Percentiles rank a stretch among this genome's conserved stretches.
phyloP scores from a whole-genome alignment of 75 land plant species.

The Cryptomeria japonica region DNA sequence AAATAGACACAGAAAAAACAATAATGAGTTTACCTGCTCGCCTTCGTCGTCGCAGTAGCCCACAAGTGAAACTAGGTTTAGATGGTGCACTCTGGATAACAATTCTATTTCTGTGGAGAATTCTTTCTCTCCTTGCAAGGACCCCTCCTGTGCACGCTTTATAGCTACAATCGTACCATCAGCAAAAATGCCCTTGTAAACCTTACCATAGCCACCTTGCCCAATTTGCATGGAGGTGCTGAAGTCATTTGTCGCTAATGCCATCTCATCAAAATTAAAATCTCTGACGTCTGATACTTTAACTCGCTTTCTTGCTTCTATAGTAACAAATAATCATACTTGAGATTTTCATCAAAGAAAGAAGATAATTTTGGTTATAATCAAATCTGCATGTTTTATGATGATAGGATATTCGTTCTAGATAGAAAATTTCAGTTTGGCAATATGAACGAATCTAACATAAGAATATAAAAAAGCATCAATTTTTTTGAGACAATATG shows the following conservation, averaged over 20 bases:
- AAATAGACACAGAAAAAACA: conserved; percentile 1
- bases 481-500: background rate
- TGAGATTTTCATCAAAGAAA: background rate
- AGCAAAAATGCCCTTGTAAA: conserved; percentile 6
- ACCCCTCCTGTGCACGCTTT: conserved; percentile 31
- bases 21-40: conserved; percentile 49
- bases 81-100: conserved; percentile 38
- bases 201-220: conserved; percentile 73
- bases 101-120: conserved; percentile 63
- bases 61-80: too few species aligned
- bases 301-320: conserved; percentile 36
- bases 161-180: too few species aligned
- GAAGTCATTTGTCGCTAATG: conserved; percentile 50
- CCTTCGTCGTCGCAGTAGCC: conserved; percentile 47
- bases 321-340: conserved; percentile 8
- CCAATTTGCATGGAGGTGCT: conserved; percentile 30
- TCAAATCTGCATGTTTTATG: background rate
- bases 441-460: conserved; percentile 4
- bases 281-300: conserved; percentile 61
- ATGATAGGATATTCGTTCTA: background rate
- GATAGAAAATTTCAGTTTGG: background rate
- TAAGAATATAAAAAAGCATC: background rate
- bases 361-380: conserved; percentile 1
- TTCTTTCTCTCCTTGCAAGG: conserved; percentile 58
- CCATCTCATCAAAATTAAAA: conserved; percentile 51